phyloP scores from a whole-genome alignment of 108 stramenopile genomes.

The Mediolabrus comicus region DNA sequence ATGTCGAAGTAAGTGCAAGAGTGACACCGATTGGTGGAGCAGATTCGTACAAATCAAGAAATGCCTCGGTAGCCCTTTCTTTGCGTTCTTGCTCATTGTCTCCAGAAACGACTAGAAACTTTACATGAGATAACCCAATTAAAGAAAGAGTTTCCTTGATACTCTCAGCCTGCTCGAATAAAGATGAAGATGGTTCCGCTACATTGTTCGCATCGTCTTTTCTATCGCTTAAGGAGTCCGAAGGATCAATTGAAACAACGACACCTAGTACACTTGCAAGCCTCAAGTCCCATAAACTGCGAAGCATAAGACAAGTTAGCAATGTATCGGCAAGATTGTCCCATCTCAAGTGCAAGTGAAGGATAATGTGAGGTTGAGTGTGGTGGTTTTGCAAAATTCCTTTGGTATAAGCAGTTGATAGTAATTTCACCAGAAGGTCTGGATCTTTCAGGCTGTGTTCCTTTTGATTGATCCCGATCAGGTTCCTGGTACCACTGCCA shows the following conservation, averaged over 20 bases:
- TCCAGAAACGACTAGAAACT: slow-evolving; percentile 36
- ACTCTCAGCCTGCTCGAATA: slow-evolving; percentile 25
- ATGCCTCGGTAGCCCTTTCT: slow-evolving; percentile 20
- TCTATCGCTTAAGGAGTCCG: slow-evolving; percentile 9
- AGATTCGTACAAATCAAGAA: slow-evolving; percentile 31
- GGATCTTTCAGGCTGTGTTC: slow-evolving; percentile 43
- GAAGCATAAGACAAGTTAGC: slow-evolving; percentile 45
- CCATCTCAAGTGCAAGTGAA: slow-evolving; percentile 45
- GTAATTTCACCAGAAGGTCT: slow-evolving; percentile 22
- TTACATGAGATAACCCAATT: slow-evolving; percentile 42
- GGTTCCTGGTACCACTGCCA: slow-evolving; percentile 31
- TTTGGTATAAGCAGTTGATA: slow-evolving; percentile 28
- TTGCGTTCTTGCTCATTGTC: slow-evolving; percentile 32
- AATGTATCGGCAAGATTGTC: slow-evolving; percentile 48
- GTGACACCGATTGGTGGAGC: slow-evolving; percentile 45
- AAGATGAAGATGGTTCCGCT: slow-evolving; percentile 26
- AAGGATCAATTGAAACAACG: slow-evolving; percentile 37
- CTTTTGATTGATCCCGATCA: slow-evolving; percentile 34
- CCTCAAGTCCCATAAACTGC: slow-evolving; percentile 48
- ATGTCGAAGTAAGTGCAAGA: slow-evolving; percentile 43
- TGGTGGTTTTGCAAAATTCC: slow-evolving; percentile 39
- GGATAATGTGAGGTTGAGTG: slow-evolving; percentile 37
- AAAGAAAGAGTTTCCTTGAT: slow-evolving; percentile 30
- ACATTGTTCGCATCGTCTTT: background rate
- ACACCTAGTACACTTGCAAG: slow-evolving; percentile 44